Evolutionary conservation across 164 flowering plant species (phyloP).

Genomic region (Nymphaea thermarum): DNA sequence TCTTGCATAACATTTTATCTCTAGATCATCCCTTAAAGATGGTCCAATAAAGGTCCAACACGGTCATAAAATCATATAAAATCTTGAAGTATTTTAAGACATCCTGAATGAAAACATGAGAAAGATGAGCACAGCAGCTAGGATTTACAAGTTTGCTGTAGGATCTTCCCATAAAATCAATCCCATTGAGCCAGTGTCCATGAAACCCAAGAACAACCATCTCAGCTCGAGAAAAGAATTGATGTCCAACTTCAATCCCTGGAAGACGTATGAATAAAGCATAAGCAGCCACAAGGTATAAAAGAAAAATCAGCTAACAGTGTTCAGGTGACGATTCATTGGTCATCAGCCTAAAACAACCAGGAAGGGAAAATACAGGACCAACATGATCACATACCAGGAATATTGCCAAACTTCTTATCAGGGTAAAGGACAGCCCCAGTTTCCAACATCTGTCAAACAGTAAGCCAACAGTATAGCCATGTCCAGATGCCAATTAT

Average conservation of each 20-base stretch:
- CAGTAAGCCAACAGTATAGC: neutral
- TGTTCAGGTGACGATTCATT: neutral
- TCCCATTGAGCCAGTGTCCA: conserved; percentile 88
- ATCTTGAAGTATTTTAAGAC: too few species aligned
- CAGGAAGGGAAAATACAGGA: neutral
- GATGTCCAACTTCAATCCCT: conserved; percentile 84
- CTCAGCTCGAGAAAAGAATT: conserved; percentile 80
- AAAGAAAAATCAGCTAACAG: neutral
- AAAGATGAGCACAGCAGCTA: neutral
- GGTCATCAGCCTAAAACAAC: neutral
- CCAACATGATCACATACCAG: conserved; percentile 35
- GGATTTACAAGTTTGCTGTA: conserved; percentile 16
- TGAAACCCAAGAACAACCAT: conserved; percentile 87
- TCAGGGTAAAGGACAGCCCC: conserved; percentile 23
- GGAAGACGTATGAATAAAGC: conserved; percentile 11
- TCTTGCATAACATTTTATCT: too few species aligned
- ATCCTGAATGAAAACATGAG: too few species aligned
- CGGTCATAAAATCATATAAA: too few species aligned
- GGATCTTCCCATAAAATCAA: conserved; percentile 54
- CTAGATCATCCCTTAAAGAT: too few species aligned
- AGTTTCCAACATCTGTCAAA: conserved; percentile 50
- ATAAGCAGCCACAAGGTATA: neutral
- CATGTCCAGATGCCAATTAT: too few species aligned
- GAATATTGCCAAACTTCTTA: conserved; percentile 54
- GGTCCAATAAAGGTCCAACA: too few species aligned